Evolutionary conservation across 2,329 filamentous ascomycete species (phyloP).

Genomic region (Geosmithia flava): DNA sequence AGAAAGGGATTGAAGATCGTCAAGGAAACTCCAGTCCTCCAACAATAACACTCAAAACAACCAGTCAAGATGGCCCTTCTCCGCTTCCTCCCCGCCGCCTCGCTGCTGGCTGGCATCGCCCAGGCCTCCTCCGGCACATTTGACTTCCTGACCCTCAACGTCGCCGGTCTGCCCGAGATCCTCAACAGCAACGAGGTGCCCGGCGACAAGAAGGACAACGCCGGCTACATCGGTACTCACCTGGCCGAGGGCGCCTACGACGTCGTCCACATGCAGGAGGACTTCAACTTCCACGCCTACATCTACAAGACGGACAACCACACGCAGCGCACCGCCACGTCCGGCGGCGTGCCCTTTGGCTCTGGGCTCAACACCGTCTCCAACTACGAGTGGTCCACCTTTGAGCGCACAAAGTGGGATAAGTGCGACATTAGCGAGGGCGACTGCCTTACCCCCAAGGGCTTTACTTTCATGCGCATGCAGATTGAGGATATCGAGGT

Average conservation of each 20-base stretch:
- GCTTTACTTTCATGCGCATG: conserved; percentile 55
- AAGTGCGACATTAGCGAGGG: conserved; percentile 42
- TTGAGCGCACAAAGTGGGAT: conserved; percentile 45
- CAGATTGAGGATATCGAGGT: conserved; percentile 39
- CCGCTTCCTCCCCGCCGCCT: background rate
- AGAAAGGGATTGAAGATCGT: too few relatives aligned
- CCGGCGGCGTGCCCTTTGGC: conserved; percentile 51
- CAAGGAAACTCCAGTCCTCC: background rate
- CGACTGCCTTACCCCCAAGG: conserved; percentile 58
- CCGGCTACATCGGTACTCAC: conserved; percentile 39
- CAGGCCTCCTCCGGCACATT: conserved; percentile 22
- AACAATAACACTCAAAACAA: background rate
- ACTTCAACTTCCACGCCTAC: conserved; percentile 56
- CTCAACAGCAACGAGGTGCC: conserved; percentile 48
- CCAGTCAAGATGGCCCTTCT: background rate
- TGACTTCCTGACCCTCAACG: conserved; percentile 42
- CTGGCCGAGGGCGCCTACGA: conserved; percentile 46
- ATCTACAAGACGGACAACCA: conserved; percentile 50
- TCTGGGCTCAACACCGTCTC: conserved; percentile 52
- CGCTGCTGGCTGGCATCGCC: background rate
- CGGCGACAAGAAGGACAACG: conserved; percentile 48
- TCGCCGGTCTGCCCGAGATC: conserved; percentile 44
- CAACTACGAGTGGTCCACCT: conserved; percentile 39
- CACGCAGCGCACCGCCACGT: conserved; percentile 48
- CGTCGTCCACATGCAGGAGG: conserved; percentile 54